Evolutionary conservation across 2,329 filamentous ascomycete species (phyloP), one percentile per base, ranked within the genome.

Genomic region (Aspergillus neoniger): DNA sequence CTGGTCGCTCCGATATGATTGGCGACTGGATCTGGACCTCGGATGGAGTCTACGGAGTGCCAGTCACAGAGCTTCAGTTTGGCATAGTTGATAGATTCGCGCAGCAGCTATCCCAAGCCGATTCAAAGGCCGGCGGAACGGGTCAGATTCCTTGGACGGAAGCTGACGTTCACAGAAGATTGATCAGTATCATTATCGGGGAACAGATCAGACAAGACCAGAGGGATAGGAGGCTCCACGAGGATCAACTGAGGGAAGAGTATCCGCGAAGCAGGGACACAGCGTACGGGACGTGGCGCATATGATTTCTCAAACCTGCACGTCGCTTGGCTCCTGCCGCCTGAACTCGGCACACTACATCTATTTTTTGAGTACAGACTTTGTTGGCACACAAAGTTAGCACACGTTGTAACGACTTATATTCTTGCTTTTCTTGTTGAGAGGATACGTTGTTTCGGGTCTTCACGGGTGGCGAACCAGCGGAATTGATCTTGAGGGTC

Each of bases 131-230:
- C 50, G 77, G 76, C 48, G 75, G 75, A 19, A 70, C 69, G 44
- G 77, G 73, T 36, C 70, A 70, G 57, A 66, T 77, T 65, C 77
- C 74, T 55, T 81, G 79, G 79, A 76, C 70, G 25, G 77, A 79
- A 47, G 75, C 78, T 51, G 77, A 81, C 47, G 65, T 81, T 59
- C 74, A 78, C 60, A 72, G 72, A 65, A 70, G 77, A 63, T 67
- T 81, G 60, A 78, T 80, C 59, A 79, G 79, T 60, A 74, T 81
- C 58, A 79, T 80, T 28, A 77, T 81, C 68, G 79, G 79, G 36
- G 79, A 80, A 64, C 76, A 78, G 60, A 75, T 80, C 53, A 71
- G 79, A 67, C 72, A 72, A 55, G 77, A 80, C 60, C 66, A 67
- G 58, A 77, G 75, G 62, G 67, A 67, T 57, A 70, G 69, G 59